Evolutionary conservation across 2,329 filamentous ascomycete species (phyloP).

Genomic region (Scleromitrula shiraiana): DNA sequence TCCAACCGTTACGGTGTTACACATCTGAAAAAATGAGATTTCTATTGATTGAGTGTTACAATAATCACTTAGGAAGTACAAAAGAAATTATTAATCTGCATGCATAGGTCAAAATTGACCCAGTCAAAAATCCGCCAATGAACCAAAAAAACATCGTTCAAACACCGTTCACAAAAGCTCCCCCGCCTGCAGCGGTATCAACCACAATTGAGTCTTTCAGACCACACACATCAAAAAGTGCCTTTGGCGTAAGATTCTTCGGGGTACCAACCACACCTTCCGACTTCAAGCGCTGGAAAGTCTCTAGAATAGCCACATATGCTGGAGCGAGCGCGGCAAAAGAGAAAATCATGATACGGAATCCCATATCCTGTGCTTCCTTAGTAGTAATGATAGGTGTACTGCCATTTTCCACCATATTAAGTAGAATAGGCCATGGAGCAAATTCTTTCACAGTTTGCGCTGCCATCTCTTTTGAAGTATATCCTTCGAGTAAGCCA

Average conservation of each 20-base stretch:
- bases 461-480: constrained; percentile 40
- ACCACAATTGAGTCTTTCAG: constrained; percentile 42
- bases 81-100: too few species aligned
- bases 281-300: constrained; percentile 32
- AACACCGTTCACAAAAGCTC: constrained; percentile 13
- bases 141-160: too few species aligned
- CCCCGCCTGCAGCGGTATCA: constrained; percentile 30
- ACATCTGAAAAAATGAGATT: too few species aligned
- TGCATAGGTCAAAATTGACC: too few species aligned
- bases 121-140: too few species aligned
- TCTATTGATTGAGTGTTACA: too few species aligned
- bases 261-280: constrained; percentile 33
- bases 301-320: constrained; percentile 35
- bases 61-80: too few species aligned
- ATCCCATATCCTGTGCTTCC: constrained; percentile 48
- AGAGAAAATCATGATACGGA: constrained; percentile 51
- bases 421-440: constrained; percentile 45
- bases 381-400: constrained; percentile 45
- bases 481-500: constrained; percentile 52
- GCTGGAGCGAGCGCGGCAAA: constrained; percentile 41
- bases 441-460: constrained; percentile 39
- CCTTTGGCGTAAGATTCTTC: constrained; percentile 38
- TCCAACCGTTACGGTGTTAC: too few species aligned
- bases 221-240: constrained; percentile 45
- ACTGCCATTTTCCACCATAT: constrained; percentile 49